Conservation (phyloP, 768 basidiomycete genomes). For the Hysterangium stoloniferum region DNA sequence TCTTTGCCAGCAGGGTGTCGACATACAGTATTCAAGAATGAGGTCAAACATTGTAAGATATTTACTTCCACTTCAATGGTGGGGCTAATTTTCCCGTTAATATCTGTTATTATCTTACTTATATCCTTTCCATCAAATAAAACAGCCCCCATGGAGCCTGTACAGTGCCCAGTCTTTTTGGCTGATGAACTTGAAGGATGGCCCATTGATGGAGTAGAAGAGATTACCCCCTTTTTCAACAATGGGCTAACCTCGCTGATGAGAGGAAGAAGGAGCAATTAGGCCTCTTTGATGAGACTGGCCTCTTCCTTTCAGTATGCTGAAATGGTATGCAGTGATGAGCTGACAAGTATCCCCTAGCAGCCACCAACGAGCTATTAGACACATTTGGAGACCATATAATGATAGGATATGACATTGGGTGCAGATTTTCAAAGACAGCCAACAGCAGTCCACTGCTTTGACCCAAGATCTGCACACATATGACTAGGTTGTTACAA, state of each 20-base stretch:
- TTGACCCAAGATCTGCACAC: neutral
- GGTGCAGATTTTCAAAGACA: conserved; percentile 10
- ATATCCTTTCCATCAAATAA: too few relatives aligned
- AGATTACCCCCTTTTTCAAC: conserved; percentile 18
- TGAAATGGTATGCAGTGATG: conserved; percentile 30
- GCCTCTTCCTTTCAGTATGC: conserved; percentile 31
- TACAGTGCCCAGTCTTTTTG: too few relatives aligned
- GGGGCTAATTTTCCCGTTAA: too few relatives aligned
- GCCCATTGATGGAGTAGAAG: conserved; percentile 11
- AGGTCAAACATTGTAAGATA: too few relatives aligned
- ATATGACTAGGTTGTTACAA: too few relatives aligned
- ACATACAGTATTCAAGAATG: too few relatives aligned
- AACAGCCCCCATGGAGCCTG: too few relatives aligned
- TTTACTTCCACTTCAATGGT: too few relatives aligned
- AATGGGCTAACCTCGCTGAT: conserved; percentile 25
- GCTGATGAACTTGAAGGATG: conserved; percentile 12
- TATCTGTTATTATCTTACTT: too few relatives aligned
- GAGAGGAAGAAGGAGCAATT: conserved; percentile 27
- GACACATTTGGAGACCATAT: neutral
- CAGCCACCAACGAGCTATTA: conserved; percentile 1
- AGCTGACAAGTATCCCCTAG: conserved; percentile 22
- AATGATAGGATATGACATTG: conserved; percentile 13
- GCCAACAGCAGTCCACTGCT: neutral
- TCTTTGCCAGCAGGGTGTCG: too few relatives aligned
- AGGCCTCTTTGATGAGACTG: conserved; percentile 30